Base-by-base conservation (phyloP, 352 stramenopile species). In the Paralagenidium karlingii region DNA sequence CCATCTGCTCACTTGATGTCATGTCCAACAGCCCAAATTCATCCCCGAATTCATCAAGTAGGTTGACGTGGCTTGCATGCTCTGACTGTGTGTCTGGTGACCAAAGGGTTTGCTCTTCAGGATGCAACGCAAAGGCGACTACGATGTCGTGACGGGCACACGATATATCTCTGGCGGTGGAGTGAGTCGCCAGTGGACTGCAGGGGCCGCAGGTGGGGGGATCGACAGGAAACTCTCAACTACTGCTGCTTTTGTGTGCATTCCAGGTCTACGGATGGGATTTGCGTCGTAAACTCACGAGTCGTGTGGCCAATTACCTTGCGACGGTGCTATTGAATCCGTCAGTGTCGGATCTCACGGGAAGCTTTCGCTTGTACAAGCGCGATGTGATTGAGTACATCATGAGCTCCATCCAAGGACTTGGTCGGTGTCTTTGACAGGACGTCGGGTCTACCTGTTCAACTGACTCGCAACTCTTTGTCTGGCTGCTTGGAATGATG, bases 351-450 rank as follows among this genome's bases (percentile, higher is more conserved):
- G 95, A 99, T 58, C 75, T 99, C 31, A 99, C 95, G 18, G 95
- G 95, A 27, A 96, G 75, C 45, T 99, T 98, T 63, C 82, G 95
- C 19, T 71, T 99, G 46, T 99, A 98, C 67, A 96, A 97, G 59
- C 82, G 83, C 49, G 58, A 75, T 24, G 91, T 96, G 32, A 81
- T 99, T 40, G 82, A 97, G 56, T 59, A 91, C 37, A 96, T 98
- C 54, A 96, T 99, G 63, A 67, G 53, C 34, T 57, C 58, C n/a
- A 87, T 91, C 45, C 61, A 88, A 44, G 71, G 68, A 3, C 61
- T 84, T 19, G n/a, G n/a, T n/a, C n/a, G n/a, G n/a, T n/a, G n/a
- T n/a, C n/a, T 16, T n/a, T n/a, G n/a, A n/a, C n/a, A n/a, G n/a
- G n/a, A n/a, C n/a, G n/a, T n/a, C n/a, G n/a, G n/a, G n/a, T n/a